Conservation (phyloP, 768 basidiomycete genomes). For the Pulveroboletus sp. region DNA sequence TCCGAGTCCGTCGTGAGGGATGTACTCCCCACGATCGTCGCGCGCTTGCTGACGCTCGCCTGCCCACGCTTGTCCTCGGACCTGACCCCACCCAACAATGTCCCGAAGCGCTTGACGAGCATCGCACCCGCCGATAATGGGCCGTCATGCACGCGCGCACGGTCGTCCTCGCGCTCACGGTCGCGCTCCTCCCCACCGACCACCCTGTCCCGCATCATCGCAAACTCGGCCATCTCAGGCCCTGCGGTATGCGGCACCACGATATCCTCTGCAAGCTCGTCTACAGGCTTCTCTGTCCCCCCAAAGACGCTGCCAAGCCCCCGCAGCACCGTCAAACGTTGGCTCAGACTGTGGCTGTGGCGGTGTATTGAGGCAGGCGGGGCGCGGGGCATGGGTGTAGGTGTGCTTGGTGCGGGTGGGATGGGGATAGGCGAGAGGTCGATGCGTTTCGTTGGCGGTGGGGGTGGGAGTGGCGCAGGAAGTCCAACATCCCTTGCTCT, state of each 20-base stretch:
- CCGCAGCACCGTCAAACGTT: slow-evolving; percentile 54
- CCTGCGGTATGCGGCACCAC: slow-evolving; percentile 62
- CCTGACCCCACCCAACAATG: slow-evolving; percentile 52
- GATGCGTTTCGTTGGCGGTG: slow-evolving; percentile 24
- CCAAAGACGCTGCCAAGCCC: slow-evolving; percentile 67
- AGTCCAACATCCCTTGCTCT: slow-evolving; percentile 63
- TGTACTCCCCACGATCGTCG: slow-evolving; percentile 49
- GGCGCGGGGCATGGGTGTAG: slow-evolving; percentile 60
- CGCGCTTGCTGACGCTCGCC: slow-evolving; percentile 41
- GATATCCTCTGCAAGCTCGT: slow-evolving; percentile 40
- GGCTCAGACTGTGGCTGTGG: slow-evolving; percentile 80
- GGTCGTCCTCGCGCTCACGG: too few relatives aligned
- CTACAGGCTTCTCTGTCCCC: slow-evolving; percentile 32
- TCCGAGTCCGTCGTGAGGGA: slow-evolving; percentile 36
- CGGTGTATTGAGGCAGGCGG: slow-evolving; percentile 79
- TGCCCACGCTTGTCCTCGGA: slow-evolving; percentile 42
- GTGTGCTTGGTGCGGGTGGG: slow-evolving; percentile 28
- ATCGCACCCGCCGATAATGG: slow-evolving; percentile 60
- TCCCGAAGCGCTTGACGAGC: slow-evolving; percentile 77
- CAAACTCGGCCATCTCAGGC: slow-evolving; percentile 59
- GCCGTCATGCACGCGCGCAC: slow-evolving; percentile 20
- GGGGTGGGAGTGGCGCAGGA: slow-evolving; percentile 34
- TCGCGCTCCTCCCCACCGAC: slow-evolving; percentile 27
- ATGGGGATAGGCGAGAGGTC: slow-evolving; percentile 25
- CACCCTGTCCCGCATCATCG: slow-evolving; percentile 33